Base-by-base conservation (phyloP, 2,329 filamentous ascomycete species). In the Botryotinia calthae region DNA sequence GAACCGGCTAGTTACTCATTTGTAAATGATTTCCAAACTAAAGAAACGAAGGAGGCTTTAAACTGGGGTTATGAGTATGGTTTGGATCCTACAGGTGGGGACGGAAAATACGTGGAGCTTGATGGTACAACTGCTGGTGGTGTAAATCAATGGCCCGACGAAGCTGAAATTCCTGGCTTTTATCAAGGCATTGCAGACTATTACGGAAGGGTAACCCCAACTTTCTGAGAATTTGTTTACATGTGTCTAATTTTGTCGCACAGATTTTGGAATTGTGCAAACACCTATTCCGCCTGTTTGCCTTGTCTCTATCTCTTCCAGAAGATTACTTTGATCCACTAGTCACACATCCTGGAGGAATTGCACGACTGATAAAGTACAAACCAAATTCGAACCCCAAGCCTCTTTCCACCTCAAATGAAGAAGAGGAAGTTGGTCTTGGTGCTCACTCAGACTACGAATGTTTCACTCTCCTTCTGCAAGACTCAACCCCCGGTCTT, bases 381-480 rank as follows among this genome's bases (percentile, higher is more conserved):
- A 85, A 85, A 2, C 82, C 84, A 2, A 82, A 83, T 72, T 81
- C 75, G 10, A 77, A 79, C 37, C 77, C 77, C 12, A 77, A 77
- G 25, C 75, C 78, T 2, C 72, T 78, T 6, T 79, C 76, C 3
- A 72, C 79, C 6, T 73, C 80, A 2, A 82, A 72, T 40, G 72
- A 76, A 62, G 76, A 76, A 42, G 77, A 78, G 67, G 77, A 80
- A 44, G 76, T 78, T 34, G 78, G 75, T 7, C 83, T 79, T 2
- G 86, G 86, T 0, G 86, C 85, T 4, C 87, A 88, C 75, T 87
- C 85, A 0, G 87, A 88, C 76, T 89, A 87, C 74, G 86, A 86
- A n/a, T 84, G 84, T 64, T 84, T 89, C 62, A 89, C 87, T 0
- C 81, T 89, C 44, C 83, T 89, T 18, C 82, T 88, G 4, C 87